A percentile compares a stretch with the other conserved stretches of the same genome.
These are phyloP conservation scores for Lipomyces yarrowii DNA, from an alignment of 1,139 yeast species.

Conservation along the genomic window DNA sequence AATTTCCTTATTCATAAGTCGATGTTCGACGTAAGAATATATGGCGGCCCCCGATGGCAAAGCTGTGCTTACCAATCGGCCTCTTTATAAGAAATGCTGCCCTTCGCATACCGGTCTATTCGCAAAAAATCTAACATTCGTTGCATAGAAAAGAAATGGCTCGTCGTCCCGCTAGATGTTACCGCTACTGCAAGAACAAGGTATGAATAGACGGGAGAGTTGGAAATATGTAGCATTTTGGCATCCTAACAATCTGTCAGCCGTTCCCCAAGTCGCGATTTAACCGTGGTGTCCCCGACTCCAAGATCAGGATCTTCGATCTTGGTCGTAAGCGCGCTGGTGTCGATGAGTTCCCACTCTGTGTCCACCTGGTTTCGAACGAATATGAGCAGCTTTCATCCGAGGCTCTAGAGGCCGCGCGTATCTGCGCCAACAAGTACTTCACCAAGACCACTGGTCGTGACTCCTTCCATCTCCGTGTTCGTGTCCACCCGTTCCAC, in stretches of 20 bases:
- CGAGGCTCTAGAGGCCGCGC: constrained; percentile 99
- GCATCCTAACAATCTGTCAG: constrained; percentile 35
- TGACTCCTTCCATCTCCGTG: constrained; percentile 99
- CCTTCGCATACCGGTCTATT: too few relatives aligned
- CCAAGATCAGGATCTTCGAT: constrained; percentile 98
- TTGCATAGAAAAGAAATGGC: constrained; percentile 78
- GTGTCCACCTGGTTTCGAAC: constrained; percentile 98
- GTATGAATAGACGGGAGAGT: neutral
- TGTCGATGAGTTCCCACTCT: constrained; percentile 99
- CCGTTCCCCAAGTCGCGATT: constrained; percentile 99
- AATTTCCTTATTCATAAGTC: neutral
- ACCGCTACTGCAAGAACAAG: constrained; percentile 99
- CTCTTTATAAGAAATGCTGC: neutral
- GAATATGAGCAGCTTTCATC: constrained; percentile 99
- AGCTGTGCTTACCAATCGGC: neutral
- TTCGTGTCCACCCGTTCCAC: constrained; percentile 99
- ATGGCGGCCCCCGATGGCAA: too few relatives aligned
- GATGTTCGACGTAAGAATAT: too few relatives aligned
- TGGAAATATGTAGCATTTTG: neutral
- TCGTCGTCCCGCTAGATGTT: constrained; percentile 99
- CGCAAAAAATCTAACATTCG: neutral
- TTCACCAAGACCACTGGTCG: constrained; percentile 97
- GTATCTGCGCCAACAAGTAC: constrained; percentile 99
- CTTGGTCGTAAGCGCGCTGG: constrained; percentile 99
- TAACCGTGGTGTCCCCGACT: constrained; percentile 99